These are phyloP conservation scores for Dionaea muscipula DNA, from an alignment of 179 eudicot species.

Conservation along the genomic window DNA sequence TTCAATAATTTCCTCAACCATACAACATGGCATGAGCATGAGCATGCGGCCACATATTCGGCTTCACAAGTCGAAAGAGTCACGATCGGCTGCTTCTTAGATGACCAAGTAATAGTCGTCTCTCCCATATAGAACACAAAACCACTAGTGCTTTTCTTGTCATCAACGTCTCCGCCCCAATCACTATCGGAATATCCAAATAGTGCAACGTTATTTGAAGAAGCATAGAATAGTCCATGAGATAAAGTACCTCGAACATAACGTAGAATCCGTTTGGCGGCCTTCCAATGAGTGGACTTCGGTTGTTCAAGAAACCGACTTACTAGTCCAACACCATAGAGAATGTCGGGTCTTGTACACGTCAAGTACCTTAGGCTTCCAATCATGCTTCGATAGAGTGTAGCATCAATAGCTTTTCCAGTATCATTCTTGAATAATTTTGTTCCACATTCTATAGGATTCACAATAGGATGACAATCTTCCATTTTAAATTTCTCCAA, in stretches of 20 bases:
- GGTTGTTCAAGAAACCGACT: conserved; percentile 5
- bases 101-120: not conserved
- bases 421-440: not conserved
- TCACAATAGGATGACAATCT: not conserved
- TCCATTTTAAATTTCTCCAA: not conserved
- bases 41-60: no score
- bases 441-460: not conserved
- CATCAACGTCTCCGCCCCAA: conserved; percentile 10
- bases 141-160: conserved; percentile 7
- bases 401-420: not conserved
- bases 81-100: not conserved
- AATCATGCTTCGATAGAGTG: not conserved
- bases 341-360: not conserved
- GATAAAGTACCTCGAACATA: not conserved
- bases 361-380: conserved; percentile 3
- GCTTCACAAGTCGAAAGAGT: conserved; percentile 5
- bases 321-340: conserved; percentile 6
- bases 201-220: conserved; percentile 1
- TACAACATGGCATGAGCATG: no score
- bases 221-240: conserved; percentile 8
- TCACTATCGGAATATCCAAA: conserved; percentile 12
- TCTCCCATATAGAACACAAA: not conserved
- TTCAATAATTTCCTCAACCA: no score
- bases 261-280: not conserved
- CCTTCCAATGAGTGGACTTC: not conserved